A percentile compares a stretch with the other conserved stretches of the same genome.
Evolutionary conservation across 495 filamentous ascomycete species (phyloP).

Genomic region (Penicillium lividum): DNA sequence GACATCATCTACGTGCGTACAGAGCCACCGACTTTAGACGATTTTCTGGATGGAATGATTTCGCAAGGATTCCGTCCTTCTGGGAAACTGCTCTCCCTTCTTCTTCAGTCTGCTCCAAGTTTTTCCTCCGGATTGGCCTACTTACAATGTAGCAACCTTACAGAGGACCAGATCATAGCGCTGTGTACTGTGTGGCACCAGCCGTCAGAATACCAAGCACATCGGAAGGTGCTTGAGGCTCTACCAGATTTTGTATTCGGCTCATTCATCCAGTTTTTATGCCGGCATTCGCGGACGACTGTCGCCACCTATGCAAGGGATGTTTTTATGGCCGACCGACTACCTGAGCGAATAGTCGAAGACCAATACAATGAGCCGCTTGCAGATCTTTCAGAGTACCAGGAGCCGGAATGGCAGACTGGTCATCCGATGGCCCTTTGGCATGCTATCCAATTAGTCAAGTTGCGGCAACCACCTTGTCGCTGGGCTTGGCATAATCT

Average conservation of each 20-base stretch:
- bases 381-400: constrained; percentile 23
- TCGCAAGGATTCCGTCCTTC: constrained; percentile 45
- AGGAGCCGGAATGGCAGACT: constrained; percentile 5
- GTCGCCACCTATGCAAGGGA: constrained; percentile 8
- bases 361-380: constrained; percentile 6
- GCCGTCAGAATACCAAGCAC: constrained; percentile 17
- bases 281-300: constrained; percentile 24
- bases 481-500: constrained; percentile 44
- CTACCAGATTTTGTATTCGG: constrained; percentile 45
- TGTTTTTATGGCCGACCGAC: constrained; percentile 32
- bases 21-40: constrained; percentile 55
- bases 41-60: constrained; percentile 57
- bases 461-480: constrained; percentile 28
- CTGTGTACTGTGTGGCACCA: constrained; percentile 33
- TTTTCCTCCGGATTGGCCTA: constrained; percentile 44
- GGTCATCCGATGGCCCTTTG: constrained; percentile 36
- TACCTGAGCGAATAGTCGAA: constrained; percentile 14
- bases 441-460: constrained; percentile 47
- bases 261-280: constrained; percentile 52
- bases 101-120: constrained; percentile 46
- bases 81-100: constrained; percentile 44
- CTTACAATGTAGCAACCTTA: constrained; percentile 38
- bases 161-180: constrained; percentile 33
- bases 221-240: constrained; percentile 26
- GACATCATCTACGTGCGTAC: constrained; percentile 58